Conservation (phyloP, 2,329 filamentous ascomycete species). For the Whalleya microplaca region DNA sequence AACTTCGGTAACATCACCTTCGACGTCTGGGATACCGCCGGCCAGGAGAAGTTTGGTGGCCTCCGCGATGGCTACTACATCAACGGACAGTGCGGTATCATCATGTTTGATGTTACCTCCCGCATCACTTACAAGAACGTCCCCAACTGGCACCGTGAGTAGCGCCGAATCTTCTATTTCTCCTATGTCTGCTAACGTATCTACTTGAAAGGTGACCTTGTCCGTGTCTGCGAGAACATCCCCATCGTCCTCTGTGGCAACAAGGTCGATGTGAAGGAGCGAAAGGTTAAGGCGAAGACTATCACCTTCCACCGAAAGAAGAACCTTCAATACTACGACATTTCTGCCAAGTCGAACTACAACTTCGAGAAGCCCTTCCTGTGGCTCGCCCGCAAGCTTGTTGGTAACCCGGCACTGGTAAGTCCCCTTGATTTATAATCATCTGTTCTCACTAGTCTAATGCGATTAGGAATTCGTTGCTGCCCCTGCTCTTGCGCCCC, state of each 20-base stretch:
- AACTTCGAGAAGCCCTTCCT: slow-evolving; percentile 99
- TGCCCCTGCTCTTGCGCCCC: slow-evolving; percentile 89
- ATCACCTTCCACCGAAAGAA: slow-evolving; percentile 99
- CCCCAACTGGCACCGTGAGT: slow-evolving; percentile 99
- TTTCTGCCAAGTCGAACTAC: slow-evolving; percentile 99
- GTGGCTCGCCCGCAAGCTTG: slow-evolving; percentile 97
- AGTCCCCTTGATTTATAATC: slow-evolving; percentile 36
- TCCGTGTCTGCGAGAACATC: slow-evolving; percentile 99
- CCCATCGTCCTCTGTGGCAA: slow-evolving; percentile 98
- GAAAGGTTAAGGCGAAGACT: slow-evolving; percentile 99
- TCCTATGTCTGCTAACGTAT: slow-evolving; percentile 18
- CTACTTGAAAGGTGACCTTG: slow-evolving; percentile 79
- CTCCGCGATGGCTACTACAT: slow-evolving; percentile 99
- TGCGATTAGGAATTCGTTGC: slow-evolving; percentile 85
- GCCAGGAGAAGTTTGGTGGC: slow-evolving; percentile 99
- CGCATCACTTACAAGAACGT: slow-evolving; percentile 99
- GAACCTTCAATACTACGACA: slow-evolving; percentile 99
- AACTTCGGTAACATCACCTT: slow-evolving; percentile 98
- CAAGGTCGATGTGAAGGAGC: slow-evolving; percentile 99
- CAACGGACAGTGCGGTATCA: slow-evolving; percentile 99
- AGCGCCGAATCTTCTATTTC: neutral
- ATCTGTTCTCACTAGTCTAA: slow-evolving; percentile 31
- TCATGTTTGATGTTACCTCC: slow-evolving; percentile 99
- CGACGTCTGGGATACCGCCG: slow-evolving; percentile 98
- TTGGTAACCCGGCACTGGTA: slow-evolving; percentile 87